A percentile compares a stretch with the other conserved stretches of the same genome.
phyloP scores from a whole-genome alignment of 768 basidiomycete genomes.

The Serendipita vermifera region DNA sequence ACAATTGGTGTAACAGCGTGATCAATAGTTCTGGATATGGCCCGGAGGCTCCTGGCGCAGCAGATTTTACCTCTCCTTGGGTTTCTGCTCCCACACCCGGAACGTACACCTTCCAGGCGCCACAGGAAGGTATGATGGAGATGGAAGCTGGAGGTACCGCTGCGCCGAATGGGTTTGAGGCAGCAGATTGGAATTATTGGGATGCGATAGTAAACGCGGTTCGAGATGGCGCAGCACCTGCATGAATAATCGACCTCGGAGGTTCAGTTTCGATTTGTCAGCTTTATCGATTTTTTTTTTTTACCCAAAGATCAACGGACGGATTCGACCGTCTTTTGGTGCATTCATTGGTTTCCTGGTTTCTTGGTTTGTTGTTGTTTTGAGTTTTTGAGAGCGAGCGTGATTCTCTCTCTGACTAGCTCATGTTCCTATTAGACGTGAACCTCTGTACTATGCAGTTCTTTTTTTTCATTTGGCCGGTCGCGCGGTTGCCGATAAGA shows the following conservation, averaged over 20 bases:
- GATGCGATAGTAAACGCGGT: conserved; percentile 45
- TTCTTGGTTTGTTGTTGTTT: too few species aligned
- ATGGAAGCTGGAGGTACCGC: conserved; percentile 15
- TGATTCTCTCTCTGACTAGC: too few species aligned
- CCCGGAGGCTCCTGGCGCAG: conserved; percentile 15
- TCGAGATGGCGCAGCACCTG: not conserved
- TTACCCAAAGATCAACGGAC: too few species aligned
- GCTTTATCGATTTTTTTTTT: not conserved
- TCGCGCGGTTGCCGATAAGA: too few species aligned
- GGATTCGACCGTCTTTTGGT: too few species aligned
- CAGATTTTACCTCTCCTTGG: conserved; percentile 24
- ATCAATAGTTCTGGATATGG: conserved; percentile 42
- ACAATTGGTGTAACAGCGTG: conserved; percentile 77
- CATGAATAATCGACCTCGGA: too few species aligned
- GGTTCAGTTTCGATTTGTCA: not conserved
- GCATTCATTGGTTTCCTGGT: too few species aligned
- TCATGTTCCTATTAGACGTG: too few species aligned
- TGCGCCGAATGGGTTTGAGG: conserved; percentile 36
- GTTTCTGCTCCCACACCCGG: conserved; percentile 49
- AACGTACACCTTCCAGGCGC: conserved; percentile 23
- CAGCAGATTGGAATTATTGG: conserved; percentile 69
- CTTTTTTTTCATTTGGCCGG: too few species aligned
- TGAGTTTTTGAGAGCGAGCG: too few species aligned
- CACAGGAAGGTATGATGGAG: conserved; percentile 3
- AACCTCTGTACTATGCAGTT: too few species aligned